Conservation (phyloP, 2,329 filamentous ascomycete species). For the Aphanocladium album region DNA sequence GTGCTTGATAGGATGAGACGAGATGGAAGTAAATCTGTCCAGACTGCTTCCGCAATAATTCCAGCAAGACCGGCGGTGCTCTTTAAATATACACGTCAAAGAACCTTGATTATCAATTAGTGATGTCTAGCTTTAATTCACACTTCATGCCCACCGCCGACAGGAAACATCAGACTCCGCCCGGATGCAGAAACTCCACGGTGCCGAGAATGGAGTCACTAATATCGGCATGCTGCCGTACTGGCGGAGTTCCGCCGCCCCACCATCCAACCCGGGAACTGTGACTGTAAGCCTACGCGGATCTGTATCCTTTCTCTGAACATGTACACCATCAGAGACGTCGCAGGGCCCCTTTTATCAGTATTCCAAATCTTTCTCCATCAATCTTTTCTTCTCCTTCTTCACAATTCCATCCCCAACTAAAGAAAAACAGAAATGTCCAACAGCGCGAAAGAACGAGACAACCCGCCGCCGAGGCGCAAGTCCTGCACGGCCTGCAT, state of each 20-base stretch:
- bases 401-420: not conserved
- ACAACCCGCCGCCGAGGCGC: constrained; percentile 43
- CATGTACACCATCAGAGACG: not conserved
- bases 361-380: no score
- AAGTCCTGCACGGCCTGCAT: constrained; percentile 55
- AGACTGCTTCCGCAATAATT: not conserved
- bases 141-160: not conserved
- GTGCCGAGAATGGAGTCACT: not conserved
- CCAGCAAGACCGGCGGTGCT: no score
- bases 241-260: constrained; percentile 9
- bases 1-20: not conserved
- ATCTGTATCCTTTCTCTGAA: no score
- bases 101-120: no score
- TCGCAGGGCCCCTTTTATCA: no score
- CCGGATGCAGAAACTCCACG: not conserved
- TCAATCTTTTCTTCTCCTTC: not conserved
- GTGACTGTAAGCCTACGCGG: no score
- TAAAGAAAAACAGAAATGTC: not conserved
- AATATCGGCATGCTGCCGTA: not conserved
- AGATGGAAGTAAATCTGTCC: not conserved
- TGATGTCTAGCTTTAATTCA: not conserved
- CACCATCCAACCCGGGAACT: not conserved
- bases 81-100: no score
- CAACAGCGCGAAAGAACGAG: constrained; percentile 26
- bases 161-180: not conserved